phyloP scores from a whole-genome alignment of 176 grass and related monocot species.

The Eragrostis nindensis region DNA sequence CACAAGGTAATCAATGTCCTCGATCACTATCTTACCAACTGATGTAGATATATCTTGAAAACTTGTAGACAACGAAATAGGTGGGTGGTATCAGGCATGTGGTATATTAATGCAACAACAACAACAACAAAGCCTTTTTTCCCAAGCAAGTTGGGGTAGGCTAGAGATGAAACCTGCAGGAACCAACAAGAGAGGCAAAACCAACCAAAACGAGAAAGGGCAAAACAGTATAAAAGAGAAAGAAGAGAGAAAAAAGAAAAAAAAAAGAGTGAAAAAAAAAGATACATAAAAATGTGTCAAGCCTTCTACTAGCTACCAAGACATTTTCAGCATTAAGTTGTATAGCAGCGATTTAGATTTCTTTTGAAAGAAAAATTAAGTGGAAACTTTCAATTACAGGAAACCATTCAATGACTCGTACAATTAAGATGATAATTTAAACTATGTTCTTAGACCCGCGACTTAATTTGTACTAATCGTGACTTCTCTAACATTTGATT shows the following conservation, averaged over 20 bases:
- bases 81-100: constrained; percentile 10
- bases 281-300: neutral
- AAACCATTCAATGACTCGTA: neutral
- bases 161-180: no score
- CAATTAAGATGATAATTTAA: neutral
- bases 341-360: neutral
- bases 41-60: constrained; percentile 43
- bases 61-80: constrained; percentile 9
- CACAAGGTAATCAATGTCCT: constrained; percentile 9
- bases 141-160: no score
- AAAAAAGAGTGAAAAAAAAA: no score
- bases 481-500: neutral
- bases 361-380: neutral
- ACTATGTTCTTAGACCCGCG: neutral
- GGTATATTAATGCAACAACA: constrained; percentile 2
- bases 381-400: neutral
- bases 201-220: no score
- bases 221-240: no score
- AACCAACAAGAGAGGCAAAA: no score
- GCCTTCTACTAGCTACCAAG: neutral
- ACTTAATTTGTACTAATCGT: neutral
- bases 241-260: no score
- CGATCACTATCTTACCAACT: constrained; percentile 32
- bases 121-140: no score
- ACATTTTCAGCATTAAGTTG: neutral